A percentile compares a stretch with the other conserved stretches of the same genome.
Conservation (phyloP, 1,284 basidiomycete genomes). For the Termitomyces sp. region DNA sequence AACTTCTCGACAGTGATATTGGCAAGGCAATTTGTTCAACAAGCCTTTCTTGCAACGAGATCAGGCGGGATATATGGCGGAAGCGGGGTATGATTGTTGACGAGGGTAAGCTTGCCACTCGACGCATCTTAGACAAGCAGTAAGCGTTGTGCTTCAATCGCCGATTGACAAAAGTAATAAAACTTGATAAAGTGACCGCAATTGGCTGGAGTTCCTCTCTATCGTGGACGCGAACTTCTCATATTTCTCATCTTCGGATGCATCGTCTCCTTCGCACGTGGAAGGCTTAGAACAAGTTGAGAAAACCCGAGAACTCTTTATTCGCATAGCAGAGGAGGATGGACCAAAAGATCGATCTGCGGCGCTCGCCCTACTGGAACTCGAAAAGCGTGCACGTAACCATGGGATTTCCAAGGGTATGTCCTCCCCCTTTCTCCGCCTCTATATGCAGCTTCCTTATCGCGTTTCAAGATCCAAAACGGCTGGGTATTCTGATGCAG, state of each 20-base stretch:
- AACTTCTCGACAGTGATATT: constrained; percentile 62
- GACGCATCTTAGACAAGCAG: constrained; percentile 54
- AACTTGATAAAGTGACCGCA: constrained; percentile 58
- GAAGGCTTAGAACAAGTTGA: constrained; percentile 35
- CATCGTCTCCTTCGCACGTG: constrained; percentile 20
- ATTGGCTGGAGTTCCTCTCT: constrained; percentile 80
- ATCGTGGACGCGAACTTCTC: constrained; percentile 64
- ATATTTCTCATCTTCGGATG: constrained; percentile 27
- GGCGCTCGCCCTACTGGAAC: constrained; percentile 63
- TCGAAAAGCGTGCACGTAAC: constrained; percentile 53
- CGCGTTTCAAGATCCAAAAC: constrained; percentile 34
- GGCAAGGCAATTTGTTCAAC: constrained; percentile 63
- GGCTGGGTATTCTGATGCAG: constrained; percentile 44
- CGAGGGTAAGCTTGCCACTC: constrained; percentile 54
- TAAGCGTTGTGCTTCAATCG: constrained; percentile 25
- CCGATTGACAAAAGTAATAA: constrained; percentile 14
- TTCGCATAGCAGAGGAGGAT: constrained; percentile 51
- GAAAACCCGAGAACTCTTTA: constrained; percentile 50
- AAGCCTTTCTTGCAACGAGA: constrained; percentile 70
- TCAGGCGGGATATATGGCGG: constrained; percentile 66
- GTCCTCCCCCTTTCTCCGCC: constrained; percentile 3
- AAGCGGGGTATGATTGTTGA: constrained; percentile 48
- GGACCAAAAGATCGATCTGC: constrained; percentile 69
- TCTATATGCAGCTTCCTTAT: constrained; percentile 2
- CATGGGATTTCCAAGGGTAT: constrained; percentile 45